Percentiles rank a stretch among this genome's conserved stretches.
Evolutionary conservation across 495 filamentous ascomycete species (phyloP).

Genomic region (Xylaria grammica): DNA sequence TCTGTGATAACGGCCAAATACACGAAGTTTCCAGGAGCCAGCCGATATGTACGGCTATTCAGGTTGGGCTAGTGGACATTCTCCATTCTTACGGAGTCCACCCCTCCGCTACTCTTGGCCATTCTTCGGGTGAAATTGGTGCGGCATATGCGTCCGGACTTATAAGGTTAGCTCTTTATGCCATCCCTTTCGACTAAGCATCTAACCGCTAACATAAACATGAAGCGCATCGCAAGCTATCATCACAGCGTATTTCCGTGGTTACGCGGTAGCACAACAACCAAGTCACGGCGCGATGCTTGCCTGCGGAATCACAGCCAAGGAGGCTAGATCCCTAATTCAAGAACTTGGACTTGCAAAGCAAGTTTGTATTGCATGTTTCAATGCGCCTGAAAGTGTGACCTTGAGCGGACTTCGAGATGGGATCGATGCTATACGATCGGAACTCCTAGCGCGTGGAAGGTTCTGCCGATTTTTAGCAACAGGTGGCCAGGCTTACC

Average conservation of each 20-base stretch:
- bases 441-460: constrained; percentile 32
- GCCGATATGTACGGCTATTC: constrained; percentile 55
- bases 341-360: not conserved
- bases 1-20: constrained; percentile 1
- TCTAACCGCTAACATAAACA: too few relatives aligned
- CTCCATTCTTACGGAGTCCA: constrained; percentile 54
- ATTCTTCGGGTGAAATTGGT: constrained; percentile 69
- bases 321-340: constrained; percentile 27
- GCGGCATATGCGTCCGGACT: constrained; percentile 54
- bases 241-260: constrained; percentile 52
- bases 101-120: constrained; percentile 59
- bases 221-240: constrained; percentile 46
- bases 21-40: constrained; percentile 44
- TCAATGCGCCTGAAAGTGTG: constrained; percentile 53
- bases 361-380: constrained; percentile 50
- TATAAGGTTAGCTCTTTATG: too few relatives aligned
- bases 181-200: too few relatives aligned
- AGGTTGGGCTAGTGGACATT: constrained; percentile 58
- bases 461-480: constrained; percentile 38
- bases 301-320: constrained; percentile 47
- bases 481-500: constrained; percentile 44
- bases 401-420: constrained; percentile 52
- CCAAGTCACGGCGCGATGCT: constrained; percentile 48
- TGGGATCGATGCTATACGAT: constrained; percentile 40
- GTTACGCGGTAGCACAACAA: constrained; percentile 32